Conservation (phyloP, 345 rosid species). For the Lumnitzera racemosa region DNA sequence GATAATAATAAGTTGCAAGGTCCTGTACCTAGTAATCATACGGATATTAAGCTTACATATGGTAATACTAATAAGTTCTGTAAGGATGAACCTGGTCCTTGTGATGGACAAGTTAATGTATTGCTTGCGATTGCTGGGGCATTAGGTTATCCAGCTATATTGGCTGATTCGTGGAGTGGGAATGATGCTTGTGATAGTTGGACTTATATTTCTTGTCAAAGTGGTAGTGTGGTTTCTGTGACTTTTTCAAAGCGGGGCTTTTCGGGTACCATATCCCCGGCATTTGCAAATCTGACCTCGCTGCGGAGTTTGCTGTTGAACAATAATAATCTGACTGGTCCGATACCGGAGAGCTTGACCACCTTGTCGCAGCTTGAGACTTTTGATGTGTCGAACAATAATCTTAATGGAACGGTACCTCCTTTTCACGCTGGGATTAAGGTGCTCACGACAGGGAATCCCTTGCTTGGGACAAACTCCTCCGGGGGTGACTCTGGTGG, state of each 20-base stretch:
- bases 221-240: conserved; percentile 27
- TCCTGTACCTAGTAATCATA: conserved; percentile 37
- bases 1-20: conserved; percentile 74
- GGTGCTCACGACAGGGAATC: conserved; percentile 41
- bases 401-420: conserved; percentile 48
- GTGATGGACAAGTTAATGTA: conserved; percentile 50
- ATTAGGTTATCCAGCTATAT: conserved; percentile 49
- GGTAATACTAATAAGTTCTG: conserved; percentile 45
- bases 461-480: conserved; percentile 25
- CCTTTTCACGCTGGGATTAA: conserved; percentile 32
- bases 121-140: conserved; percentile 58
- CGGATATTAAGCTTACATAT: conserved; percentile 12
- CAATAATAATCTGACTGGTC: conserved; percentile 51
- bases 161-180: conserved; percentile 68
- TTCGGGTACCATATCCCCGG: conserved; percentile 54
- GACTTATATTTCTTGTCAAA: conserved; percentile 49
- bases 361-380: conserved; percentile 31
- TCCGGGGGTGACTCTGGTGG: conserved; percentile 16
- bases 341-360: conserved; percentile 52
- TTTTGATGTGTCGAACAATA: conserved; percentile 69
- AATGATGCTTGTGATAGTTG: conserved; percentile 56
- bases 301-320: conserved; percentile 45
- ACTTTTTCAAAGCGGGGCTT: conserved; percentile 43
- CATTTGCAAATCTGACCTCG: conserved; percentile 41
- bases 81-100: conserved; percentile 14